Conservation (phyloP, 106 monocot species). For the Posidonia australis region DNA sequence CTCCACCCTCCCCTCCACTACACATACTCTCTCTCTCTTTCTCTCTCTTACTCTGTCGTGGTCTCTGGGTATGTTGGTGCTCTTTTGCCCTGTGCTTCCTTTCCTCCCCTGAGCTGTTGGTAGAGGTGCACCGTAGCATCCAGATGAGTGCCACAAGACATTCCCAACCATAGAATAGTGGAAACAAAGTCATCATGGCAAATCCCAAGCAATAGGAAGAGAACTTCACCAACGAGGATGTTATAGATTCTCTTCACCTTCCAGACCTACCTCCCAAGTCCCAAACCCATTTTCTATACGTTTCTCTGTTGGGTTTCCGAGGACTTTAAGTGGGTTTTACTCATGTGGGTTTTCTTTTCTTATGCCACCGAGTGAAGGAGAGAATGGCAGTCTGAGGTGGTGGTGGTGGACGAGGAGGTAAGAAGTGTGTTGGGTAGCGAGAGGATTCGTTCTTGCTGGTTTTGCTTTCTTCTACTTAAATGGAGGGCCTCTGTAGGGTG, state of each 20-base stretch:
- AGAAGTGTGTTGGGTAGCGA: background rate
- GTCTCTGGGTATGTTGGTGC: too few relatives aligned
- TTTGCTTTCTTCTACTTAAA: constrained; percentile 10
- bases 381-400: background rate
- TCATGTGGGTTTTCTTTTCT: background rate
- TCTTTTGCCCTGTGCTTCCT: too few relatives aligned
- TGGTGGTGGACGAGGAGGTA: background rate
- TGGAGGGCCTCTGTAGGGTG: constrained; percentile 10
- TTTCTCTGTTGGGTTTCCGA: background rate
- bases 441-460: background rate
- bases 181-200: background rate
- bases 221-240: background rate
- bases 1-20: too few relatives aligned
- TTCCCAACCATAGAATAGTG: background rate
- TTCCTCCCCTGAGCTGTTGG: background rate
- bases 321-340: background rate
- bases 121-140: background rate
- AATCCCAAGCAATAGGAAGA: background rate
- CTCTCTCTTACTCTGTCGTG: too few relatives aligned
- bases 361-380: background rate
- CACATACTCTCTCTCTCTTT: too few relatives aligned
- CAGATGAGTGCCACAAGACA: background rate
- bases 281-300: background rate
- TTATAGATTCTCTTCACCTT: background rate
- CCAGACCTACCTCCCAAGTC: background rate